Conservation (phyloP, 106 monocot species). For the Dioscorea alata region DNA sequence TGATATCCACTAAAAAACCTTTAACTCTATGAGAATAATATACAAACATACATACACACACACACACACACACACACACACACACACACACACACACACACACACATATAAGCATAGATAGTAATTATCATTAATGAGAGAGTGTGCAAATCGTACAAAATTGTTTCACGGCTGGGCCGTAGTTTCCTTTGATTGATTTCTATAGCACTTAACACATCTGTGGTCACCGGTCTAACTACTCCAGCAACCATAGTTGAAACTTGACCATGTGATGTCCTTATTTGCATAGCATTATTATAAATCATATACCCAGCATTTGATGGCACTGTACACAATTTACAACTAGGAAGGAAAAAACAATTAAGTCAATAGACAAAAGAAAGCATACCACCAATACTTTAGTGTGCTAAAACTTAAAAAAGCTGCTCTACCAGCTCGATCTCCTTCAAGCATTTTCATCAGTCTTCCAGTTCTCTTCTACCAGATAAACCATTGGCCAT, state of each 20-base stretch:
- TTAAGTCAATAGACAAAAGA: background rate
- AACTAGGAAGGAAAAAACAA: too few species aligned
- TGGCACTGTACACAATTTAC: conserved; percentile 93
- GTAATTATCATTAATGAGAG: too few species aligned
- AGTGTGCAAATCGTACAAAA: too few species aligned
- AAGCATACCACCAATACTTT: background rate
- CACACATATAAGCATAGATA: too few species aligned
- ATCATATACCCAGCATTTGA: background rate
- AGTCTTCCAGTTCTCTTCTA: conserved; percentile 92
- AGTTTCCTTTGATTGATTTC: conserved; percentile 81
- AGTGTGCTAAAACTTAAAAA: background rate
- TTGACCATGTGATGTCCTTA: conserved; percentile 73
- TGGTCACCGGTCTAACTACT: conserved; percentile 68
- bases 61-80: too few species aligned
- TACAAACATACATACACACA: too few species aligned
- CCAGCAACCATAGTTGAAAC: conserved; percentile 65
- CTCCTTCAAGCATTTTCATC: conserved; percentile 86
- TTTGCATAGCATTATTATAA: conserved; percentile 26
- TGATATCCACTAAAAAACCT: too few species aligned
- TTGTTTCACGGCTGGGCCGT: conserved; percentile 35
- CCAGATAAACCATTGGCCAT: conserved; percentile 99
- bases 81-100: too few species aligned
- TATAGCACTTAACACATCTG: conserved; percentile 57
- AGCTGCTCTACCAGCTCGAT: conserved; percentile 60
- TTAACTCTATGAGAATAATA: too few species aligned